Base-by-base conservation (phyloP, 225 moss, liverwort and hornwort species). In the Straminergon stramineum region DNA sequence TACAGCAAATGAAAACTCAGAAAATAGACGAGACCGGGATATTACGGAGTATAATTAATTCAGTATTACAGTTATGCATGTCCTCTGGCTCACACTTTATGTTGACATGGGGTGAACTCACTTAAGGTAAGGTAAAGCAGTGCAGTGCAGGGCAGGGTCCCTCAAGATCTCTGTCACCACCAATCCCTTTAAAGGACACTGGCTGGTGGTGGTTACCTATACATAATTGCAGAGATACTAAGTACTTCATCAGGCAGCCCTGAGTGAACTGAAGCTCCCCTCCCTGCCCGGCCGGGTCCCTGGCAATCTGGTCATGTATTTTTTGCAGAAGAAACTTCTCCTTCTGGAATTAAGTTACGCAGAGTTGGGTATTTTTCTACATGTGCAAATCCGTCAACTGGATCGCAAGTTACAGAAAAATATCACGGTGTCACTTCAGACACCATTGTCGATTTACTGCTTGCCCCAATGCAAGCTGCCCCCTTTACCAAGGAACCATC, bases 41-140 rank as follows among this genome's bases (percentile, higher is more conserved):
- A 70, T 84, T 26, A 48, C 48, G 48, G 48, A 48, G 48, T 48
- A 75, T 67, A 62, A 57, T 19, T 5, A 20, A 77, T 23, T 27
- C 90, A 67, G 88, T 7, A 53, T 53, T 89, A 84, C 90, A 89
- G 88, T 89, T 90, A 89, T 20, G 60, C 80, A 84, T 89, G 87
- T 89, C 84, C 74, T 58, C 78, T 81, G 87, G 18, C 62, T 75
- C 22, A 10, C 86, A 5, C 74, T 65, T 58, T 70, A 85, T 66
- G 58, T 57, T 79, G 35, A 70, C 79, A 43, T 83, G 76, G 53
- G 82, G 53, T 89, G 82, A 76, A 63, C 77, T 48, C 85, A 43
- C 85, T 37, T 39, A 21, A 48, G 48, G 48, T 48, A 48, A 48
- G 48, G 48, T 48, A 48, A 56, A 20, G 45, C 27, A 41, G 28